Conservation (phyloP, 129 eudicot species). For the Tagetes erecta region DNA sequence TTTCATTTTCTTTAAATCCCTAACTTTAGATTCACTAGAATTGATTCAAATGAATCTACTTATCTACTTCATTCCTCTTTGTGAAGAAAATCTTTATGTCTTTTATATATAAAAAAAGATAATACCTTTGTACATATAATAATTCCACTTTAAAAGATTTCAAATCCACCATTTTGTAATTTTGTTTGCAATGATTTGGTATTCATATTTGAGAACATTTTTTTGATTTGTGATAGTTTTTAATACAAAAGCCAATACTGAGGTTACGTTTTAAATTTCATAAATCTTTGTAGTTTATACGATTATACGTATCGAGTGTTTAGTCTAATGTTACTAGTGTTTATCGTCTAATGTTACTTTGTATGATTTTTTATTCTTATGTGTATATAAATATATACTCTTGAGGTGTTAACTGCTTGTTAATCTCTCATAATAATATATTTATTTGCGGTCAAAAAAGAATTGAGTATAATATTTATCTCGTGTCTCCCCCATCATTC, state of each 20-base stretch:
- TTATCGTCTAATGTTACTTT: constrained; percentile 11
- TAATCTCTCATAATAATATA: too few relatives aligned
- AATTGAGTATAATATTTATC: not conserved
- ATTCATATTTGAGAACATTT: constrained; percentile 6
- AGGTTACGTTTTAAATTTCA: constrained; percentile 9
- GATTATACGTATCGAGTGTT: too few relatives aligned
- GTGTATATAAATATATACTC: not conserved
- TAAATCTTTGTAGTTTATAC: not conserved
- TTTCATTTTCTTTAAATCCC: not conserved
- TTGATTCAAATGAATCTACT: not conserved
- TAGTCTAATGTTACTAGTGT: constrained; percentile 9
- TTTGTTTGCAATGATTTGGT: constrained; percentile 3
- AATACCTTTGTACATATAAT: not conserved
- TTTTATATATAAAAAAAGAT: not conserved
- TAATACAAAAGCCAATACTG: constrained; percentile 16
- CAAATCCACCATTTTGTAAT: not conserved
- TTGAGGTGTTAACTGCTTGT: too few relatives aligned
- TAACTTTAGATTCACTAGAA: constrained; percentile 1
- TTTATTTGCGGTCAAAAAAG: too few relatives aligned
- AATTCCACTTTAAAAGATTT: not conserved
- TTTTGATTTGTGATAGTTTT: constrained; percentile 22
- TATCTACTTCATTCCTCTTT: not conserved
- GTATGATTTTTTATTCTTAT: constrained; percentile 8
- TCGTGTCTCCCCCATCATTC: not conserved
- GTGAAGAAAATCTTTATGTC: not conserved